phyloP scores from a whole-genome alignment of 306 rosid genomes.

The Trifolium subterraneum region DNA sequence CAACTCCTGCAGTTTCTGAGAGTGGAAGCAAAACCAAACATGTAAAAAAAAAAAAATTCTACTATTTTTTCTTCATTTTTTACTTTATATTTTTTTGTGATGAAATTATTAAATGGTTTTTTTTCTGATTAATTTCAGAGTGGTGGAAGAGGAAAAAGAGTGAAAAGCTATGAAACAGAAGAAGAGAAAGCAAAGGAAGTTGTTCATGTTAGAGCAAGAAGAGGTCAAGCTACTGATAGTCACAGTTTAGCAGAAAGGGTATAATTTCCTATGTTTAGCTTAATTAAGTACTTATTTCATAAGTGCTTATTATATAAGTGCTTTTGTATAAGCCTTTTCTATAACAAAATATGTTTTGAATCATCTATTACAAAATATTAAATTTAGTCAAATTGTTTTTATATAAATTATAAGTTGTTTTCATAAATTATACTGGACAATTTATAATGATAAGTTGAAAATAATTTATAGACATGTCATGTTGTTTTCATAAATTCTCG shows the following conservation, averaged over 20 bases:
- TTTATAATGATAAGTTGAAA: background rate
- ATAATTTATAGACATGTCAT: background rate
- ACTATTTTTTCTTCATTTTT: background rate
- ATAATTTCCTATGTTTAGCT: conserved; percentile 35
- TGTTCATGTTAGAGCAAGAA: conserved; percentile 96
- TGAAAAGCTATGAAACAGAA: conserved; percentile 55
- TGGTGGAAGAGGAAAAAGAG: conserved; percentile 71
- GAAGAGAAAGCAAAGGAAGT: conserved; percentile 77
- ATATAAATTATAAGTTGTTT: background rate
- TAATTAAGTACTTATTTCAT: background rate
- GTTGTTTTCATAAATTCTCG: background rate
- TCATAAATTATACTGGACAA: background rate
- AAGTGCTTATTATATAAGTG: background rate
- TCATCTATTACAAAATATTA: background rate
- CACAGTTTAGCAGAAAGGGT: conserved; percentile 99
- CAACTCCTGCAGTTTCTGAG: conserved; percentile 69
- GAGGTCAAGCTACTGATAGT: conserved; percentile 99
- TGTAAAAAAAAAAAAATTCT: conserved; percentile 44
- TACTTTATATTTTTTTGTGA: background rate
- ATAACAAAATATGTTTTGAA: background rate
- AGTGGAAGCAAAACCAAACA: conserved; percentile 53
- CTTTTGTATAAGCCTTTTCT: background rate
- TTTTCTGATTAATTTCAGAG: conserved; percentile 51
- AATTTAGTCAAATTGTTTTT: background rate
- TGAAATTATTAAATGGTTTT: background rate